Percentiles rank a stretch among this genome's conserved stretches.
phyloP scores from a whole-genome alignment of 2,329 filamentous ascomycete genomes.

The Epichloe typhina region DNA sequence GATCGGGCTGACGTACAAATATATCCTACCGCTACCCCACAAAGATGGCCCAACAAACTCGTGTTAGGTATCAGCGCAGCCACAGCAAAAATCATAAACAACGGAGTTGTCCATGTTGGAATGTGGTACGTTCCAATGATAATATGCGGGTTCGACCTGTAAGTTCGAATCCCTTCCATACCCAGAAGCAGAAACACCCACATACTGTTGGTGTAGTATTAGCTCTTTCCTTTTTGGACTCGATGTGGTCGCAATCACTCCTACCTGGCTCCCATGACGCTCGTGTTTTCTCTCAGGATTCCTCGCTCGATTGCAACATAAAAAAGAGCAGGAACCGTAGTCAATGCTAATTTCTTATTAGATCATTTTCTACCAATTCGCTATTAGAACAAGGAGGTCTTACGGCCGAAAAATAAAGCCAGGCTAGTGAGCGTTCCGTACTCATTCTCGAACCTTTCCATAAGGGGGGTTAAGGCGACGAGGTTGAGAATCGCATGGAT shows the following conservation, averaged over 20 bases:
- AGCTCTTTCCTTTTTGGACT: background rate
- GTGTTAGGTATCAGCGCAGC: constrained; percentile 67
- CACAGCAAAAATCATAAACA: constrained; percentile 63
- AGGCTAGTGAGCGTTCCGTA: constrained; percentile 83
- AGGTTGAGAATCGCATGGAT: constrained; percentile 73
- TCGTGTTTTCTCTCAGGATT: constrained; percentile 56
- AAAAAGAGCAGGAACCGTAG: constrained; percentile 66
- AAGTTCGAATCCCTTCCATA: constrained; percentile 76
- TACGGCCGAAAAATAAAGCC: constrained; percentile 81
- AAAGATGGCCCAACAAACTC: constrained; percentile 76
- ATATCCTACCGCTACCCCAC: constrained; percentile 75
- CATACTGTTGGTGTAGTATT: constrained; percentile 40
- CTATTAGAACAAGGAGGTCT: constrained; percentile 24
- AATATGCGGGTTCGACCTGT: constrained; percentile 67
- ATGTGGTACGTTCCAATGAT: constrained; percentile 51
- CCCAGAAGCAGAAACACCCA: constrained; percentile 87
- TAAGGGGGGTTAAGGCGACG: constrained; percentile 69
- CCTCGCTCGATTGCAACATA: constrained; percentile 71
- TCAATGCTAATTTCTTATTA: constrained; percentile 41
- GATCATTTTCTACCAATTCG: background rate
- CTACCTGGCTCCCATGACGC: constrained; percentile 73
- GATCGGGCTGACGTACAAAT: constrained; percentile 48
- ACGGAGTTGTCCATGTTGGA: constrained; percentile 82
- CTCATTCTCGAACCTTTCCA: constrained; percentile 89
- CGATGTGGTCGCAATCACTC: constrained; percentile 9